Evolutionary conservation across 441 rosid genomes (phyloP), one percentile per base, ranked within the genome.

Genomic region (Corymbia citriodora): DNA sequence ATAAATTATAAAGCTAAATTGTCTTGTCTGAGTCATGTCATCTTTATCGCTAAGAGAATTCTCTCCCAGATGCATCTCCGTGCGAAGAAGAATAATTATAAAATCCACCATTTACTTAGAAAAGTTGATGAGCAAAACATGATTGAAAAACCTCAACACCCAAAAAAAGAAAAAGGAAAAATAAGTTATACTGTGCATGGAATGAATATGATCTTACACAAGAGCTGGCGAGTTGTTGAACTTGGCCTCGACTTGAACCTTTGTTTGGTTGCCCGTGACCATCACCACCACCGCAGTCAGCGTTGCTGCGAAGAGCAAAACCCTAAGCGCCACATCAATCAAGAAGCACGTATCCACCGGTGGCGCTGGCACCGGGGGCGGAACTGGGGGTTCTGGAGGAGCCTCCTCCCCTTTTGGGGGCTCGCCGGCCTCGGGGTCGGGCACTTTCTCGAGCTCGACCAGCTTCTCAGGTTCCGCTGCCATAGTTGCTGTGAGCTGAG

Each of bases 231-330:
- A 40, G 74, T 90, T 49, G 10, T 52, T 54, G 88, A 90, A 90
- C 55, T 88, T 90, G 90, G 90, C 82, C 68, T 88, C 87, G 17
- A 88, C 33, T 9, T 68, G 55, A 27, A 82, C 14, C 89, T 91
- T 90, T 2, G 97, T 94, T 93, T 97, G 96, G 90, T 96, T 93
- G 92, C 96, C 91, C 1, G 98, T 95, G 85, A 93, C 95, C 93
- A 96, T 92, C 57, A 97, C 94, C 87, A 96, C 88, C 17, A 97
- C 87, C 29, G 97, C 90, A 55, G 92, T 89, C 52, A 97, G 16
- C 1, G 96, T 88, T 3, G 95, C 91, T 25, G 95, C 96, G 89
- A 97, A 96, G 88, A 97, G 48, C 52, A 97, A 54, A 50, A 91
- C 92, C 95, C 99, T 93, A 81, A 94, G 93, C 27, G 45, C 93